Base-by-base conservation (phyloP, 441 rosid species). In the Hura crepitans region DNA sequence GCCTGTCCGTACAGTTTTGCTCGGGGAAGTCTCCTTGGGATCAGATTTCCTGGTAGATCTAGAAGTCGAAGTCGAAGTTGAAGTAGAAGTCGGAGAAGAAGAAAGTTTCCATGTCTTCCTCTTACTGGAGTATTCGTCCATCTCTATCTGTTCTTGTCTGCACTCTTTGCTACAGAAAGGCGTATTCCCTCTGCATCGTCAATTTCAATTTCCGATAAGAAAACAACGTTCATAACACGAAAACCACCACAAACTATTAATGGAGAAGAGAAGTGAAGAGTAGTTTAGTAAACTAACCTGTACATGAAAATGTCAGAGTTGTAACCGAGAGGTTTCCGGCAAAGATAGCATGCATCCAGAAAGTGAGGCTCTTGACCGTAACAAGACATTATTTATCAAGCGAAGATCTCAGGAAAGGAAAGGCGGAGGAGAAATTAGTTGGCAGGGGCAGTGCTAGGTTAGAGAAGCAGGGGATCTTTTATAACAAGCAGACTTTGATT, bases 141-240 rank as follows among this genome's bases (percentile, higher is more conserved):
- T 68, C 72, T 89, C 97, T 63, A 91, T 91, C 62, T 89, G 98
- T 71, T 91, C 91, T 83, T 85, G 82, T 70, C 97, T 85, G 84
- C 97, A 93, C 77, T 91, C 98, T 68, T 87, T 79, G 86, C 94
- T 93, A 74, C 98, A 93, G 53, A 91, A 93, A 30, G 98, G 93
- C 18, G 91, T 86, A 80, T 91, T 83, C 28, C 98, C 98, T 78
- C 98, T 91, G 88, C 75, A 78, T 2, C 22, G 62, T 3, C 1
- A 28, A 30, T 18, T 14, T 22, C 7, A 18, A 50, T 33, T 27
- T 2, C 62, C 31, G 5, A 15, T 39, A 12, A 20, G 9, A 45
- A 30, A 35, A 35, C 39, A 35, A 5, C 39, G 39, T 4, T n/a
- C 35, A 25, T 13, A 31, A 30, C 39, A 28, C 54, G 37, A 12